Evolutionary conservation across 148 eudicot species (phyloP), one percentile per base, ranked within the genome.

Genomic region (Chenopodium suecicum): DNA sequence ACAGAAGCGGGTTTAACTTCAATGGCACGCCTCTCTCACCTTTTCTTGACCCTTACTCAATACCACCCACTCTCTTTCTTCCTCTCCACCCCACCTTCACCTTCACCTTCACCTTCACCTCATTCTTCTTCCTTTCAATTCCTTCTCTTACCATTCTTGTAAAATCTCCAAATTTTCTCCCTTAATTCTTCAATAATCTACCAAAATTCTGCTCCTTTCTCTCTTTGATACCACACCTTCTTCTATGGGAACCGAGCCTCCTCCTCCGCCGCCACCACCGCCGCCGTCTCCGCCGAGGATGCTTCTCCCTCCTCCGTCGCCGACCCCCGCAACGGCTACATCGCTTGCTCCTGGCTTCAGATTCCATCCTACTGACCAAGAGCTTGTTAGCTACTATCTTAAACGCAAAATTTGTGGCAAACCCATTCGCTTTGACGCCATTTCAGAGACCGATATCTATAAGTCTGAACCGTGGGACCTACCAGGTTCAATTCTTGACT

Each of bases 391-490:
- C 83, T 92, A 92, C 75, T 92, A 92, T 65, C 82, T 92, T 3
- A 87, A 91, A 86, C 81, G 97, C 20, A 92, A 92, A 80, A 85
- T 88, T 11, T 91, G 97, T 79, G 90, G 91, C 31, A 91, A 88
- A 82, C 90, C 92, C 4, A 91, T 93, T 31, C 82, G 94, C 9
- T 91, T 93, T 54, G 91, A 93, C 68, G 94, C 97, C 67, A 92
- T 93, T 75, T 79, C 93, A 22, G 97, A 91, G 70, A 90, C 91
- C 9, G 97, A 93, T 80, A 91, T 93, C 65, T 93, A 93, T 76
- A 93, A 93, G 89, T 91, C 94, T 32, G 97, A 93, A 75, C 97
- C 97, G 2, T 93, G 97, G 92, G 93, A 93, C 74, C 91, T 93
- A 71, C 91, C 92, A 73, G 91, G 95, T 73, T 88, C 20, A 47